A percentile compares a stretch with the other conserved stretches of the same genome.
Evolutionary conservation across 352 stramenopile species (phyloP).

Genomic region (Phytophthora pisi): DNA sequence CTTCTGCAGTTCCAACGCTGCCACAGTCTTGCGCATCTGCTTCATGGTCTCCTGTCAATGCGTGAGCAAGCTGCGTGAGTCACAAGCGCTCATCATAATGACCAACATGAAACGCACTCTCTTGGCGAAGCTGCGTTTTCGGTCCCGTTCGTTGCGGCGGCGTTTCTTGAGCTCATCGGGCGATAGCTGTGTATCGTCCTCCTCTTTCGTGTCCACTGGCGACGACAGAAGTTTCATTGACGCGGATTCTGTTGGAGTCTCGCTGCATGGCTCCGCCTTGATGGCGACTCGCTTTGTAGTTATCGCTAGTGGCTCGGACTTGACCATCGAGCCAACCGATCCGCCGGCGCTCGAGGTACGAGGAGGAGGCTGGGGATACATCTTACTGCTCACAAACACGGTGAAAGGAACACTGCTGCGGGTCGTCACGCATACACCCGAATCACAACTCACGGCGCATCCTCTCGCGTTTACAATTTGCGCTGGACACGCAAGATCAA

Average conservation of each 20-base stretch:
- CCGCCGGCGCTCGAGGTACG: not conserved
- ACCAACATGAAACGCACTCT: conserved; percentile 26
- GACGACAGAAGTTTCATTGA: conserved; percentile 10
- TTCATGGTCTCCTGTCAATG: conserved; percentile 25
- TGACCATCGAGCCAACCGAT: not conserved
- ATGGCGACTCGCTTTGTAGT: not conserved
- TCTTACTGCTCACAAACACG: not conserved
- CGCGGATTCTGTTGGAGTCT: no score
- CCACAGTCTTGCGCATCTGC: conserved; percentile 13
- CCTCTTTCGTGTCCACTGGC: conserved; percentile 9
- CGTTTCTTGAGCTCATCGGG: conserved; percentile 23
- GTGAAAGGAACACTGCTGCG: conserved; percentile 13
- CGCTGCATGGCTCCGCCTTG: conserved; percentile 2
- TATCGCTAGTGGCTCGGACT: not conserved
- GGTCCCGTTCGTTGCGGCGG: conserved; percentile 23
- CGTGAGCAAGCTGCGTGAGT: not conserved
- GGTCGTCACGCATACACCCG: conserved; percentile 2
- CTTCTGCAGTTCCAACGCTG: conserved; percentile 26
- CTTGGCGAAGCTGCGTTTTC: conserved; percentile 34
- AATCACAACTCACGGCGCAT: conserved; percentile 2
- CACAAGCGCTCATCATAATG: not conserved
- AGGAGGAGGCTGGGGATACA: no score
- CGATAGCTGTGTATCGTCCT: not conserved
- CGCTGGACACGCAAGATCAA: conserved; percentile 24
- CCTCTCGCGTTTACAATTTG: conserved; percentile 10